Evolutionary conservation across 2,329 filamentous ascomycete species (phyloP), one percentile per base, ranked within the genome.

Genomic region (Verticillium albo-atrum): DNA sequence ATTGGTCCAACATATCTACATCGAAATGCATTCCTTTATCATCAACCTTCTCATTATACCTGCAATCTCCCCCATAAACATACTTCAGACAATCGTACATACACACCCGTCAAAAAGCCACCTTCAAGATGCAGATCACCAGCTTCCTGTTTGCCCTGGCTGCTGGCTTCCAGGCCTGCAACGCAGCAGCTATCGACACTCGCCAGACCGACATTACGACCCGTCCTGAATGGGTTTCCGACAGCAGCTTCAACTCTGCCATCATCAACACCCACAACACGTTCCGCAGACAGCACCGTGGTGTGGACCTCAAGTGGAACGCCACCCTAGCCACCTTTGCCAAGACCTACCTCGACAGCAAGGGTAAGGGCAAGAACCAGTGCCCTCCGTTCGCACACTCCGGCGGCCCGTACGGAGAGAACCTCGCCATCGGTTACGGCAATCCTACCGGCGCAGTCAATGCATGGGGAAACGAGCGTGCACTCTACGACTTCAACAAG

Each of bases 261-360:
- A 73, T 90, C 27, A 79, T 92, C 57, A 82, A 84, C 69, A 81
- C 79, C 65, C 90, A 86, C 37, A 92, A 92, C 71, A 72, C 77
- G 54, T 91, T 88, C 75, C 85, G 89, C 26, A 63, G 65, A 6
- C 72, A 85, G 61, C 87, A 91, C 74, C 84, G 86, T 65, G 88
- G 87, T 30, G 73, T 74, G 0, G 69, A 73, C 1, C 68, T 92
- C 3, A 62, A 65, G 3, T 92, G 89, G 89, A 92, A 92, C 74
- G 66, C 73, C 5, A 88, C 86, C 0, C 78, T 89, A 6, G 83
- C 82, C 1, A 66, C 70, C 4, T 86, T 79, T 62, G 87, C 88
- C 0, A 61, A 65, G 3, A 67, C 74, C 2, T 90, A 83, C 66
- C 75, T 83, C 15, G 65, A 67, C 54, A 63, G 63, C 37, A 63